Evolutionary conservation across 2,329 filamentous ascomycete species (phyloP).

Genomic region (Paramyrothecium roridum): DNA sequence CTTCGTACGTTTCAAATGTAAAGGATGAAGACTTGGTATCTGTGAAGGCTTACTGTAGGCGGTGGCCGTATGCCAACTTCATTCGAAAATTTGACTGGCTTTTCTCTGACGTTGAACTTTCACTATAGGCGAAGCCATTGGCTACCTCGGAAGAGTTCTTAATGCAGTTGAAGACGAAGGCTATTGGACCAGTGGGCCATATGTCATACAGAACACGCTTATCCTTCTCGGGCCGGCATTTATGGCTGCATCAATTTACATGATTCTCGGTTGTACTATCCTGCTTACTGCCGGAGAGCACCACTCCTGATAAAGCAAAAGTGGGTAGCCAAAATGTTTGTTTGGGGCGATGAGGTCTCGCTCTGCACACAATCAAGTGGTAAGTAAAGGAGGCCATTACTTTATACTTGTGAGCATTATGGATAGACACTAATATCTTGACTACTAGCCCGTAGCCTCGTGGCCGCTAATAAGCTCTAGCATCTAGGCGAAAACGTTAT

Average conservation of each 20-base stretch:
- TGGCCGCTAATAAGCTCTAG: conserved; percentile 10
- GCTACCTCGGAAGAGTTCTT: conserved; percentile 43
- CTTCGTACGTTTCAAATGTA: no score
- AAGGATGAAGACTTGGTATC: no score
- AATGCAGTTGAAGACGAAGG: conserved; percentile 31
- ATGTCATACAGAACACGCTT: conserved; percentile 31
- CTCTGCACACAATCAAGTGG: neutral
- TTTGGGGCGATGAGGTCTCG: conserved; percentile 34
- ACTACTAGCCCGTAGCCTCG: conserved; percentile 7
- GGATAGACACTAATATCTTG: neutral
- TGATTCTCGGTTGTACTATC: conserved; percentile 36
- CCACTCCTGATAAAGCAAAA: conserved; percentile 32
- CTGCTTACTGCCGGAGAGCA: conserved; percentile 26
- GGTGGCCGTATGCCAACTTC: no score
- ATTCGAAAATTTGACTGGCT: no score
- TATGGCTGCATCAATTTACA: conserved; percentile 39
- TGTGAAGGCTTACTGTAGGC: no score
- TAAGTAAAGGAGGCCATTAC: no score
- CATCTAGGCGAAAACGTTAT: conserved; percentile 39
- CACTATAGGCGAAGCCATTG: conserved; percentile 13
- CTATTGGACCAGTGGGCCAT: conserved; percentile 22
- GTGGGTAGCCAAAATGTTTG: conserved; percentile 46
- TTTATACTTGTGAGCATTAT: no score
- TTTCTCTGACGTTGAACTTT: no score
- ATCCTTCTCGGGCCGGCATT: conserved; percentile 31